phyloP scores from a whole-genome alignment of 2,329 filamentous ascomycete species.

The Grosmannia serpens region DNA sequence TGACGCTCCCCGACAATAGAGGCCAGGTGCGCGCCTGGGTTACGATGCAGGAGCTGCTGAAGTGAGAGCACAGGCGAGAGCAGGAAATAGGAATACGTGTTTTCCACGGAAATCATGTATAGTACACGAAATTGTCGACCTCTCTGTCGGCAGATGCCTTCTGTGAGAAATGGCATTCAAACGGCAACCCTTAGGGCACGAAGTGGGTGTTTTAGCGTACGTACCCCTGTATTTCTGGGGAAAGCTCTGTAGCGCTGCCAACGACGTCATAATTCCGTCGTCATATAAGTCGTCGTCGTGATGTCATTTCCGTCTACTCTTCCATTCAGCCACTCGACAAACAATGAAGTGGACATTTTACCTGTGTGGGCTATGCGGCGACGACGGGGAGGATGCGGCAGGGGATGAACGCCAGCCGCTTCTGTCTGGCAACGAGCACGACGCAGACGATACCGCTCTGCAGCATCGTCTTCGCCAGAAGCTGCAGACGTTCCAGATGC shows the following conservation, averaged over 20 bases:
- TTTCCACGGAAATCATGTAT: too few relatives aligned
- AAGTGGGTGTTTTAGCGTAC: too few relatives aligned
- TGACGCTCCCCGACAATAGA: not conserved
- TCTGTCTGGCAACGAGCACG: constrained; percentile 42
- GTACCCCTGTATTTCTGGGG: too few relatives aligned
- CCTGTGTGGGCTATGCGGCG: not conserved
- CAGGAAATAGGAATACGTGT: too few relatives aligned
- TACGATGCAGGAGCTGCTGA: not conserved
- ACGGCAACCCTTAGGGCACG: too few relatives aligned
- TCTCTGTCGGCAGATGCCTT: too few relatives aligned
- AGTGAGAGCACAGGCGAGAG: not conserved
- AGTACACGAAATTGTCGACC: too few relatives aligned
- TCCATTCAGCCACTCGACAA: not conserved
- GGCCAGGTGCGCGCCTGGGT: not conserved
- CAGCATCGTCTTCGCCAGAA: constrained; percentile 76
- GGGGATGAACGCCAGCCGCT: constrained; percentile 51
- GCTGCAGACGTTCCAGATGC: constrained; percentile 87
- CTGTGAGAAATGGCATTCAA: too few relatives aligned
- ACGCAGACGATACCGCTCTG: constrained; percentile 65
- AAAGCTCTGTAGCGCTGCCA: too few relatives aligned
- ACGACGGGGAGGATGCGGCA: constrained; percentile 12
- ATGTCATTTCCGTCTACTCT: not conserved
- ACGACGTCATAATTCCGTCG: too few relatives aligned
- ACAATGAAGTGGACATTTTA: not conserved
- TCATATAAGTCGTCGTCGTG: not conserved